A percentile compares a stretch with the other conserved stretches of the same genome.
These are phyloP conservation scores for Plantago rigida DNA, from an alignment of 305 asterid species.

Conservation along the genomic window DNA sequence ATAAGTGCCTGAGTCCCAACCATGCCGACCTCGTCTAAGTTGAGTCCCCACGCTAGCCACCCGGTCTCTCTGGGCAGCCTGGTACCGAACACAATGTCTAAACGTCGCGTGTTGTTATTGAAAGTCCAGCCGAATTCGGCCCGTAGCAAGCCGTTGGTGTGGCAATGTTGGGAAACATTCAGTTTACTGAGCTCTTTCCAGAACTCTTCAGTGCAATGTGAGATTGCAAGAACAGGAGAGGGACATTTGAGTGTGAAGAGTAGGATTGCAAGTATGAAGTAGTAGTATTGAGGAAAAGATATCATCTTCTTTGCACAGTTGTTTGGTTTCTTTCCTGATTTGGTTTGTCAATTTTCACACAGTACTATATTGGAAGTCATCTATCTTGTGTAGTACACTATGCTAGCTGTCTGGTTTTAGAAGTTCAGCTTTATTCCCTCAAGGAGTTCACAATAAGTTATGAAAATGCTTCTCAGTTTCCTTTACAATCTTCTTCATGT, in stretches of 20 bases:
- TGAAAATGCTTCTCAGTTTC: background rate
- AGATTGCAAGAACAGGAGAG: background rate
- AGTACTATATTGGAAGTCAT: background rate
- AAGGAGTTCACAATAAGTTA: background rate
- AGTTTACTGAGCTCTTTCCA: background rate
- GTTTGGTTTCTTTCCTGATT: background rate
- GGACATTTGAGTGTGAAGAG: background rate
- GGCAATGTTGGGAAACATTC: background rate
- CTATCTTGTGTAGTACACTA: background rate
- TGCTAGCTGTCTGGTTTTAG: background rate
- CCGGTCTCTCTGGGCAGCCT: conserved; percentile 1
- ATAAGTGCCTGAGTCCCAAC: conserved; percentile 4
- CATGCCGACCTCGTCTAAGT: conserved; percentile 1
- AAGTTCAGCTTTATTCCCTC: background rate
- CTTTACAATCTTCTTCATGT: too few relatives aligned
- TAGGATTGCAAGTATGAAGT: background rate
- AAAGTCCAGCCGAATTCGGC: conserved; percentile 6
- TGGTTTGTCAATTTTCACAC: background rate
- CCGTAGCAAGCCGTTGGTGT: background rate
- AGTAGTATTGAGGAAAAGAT: background rate
- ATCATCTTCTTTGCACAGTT: background rate
- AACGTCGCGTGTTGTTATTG: background rate
- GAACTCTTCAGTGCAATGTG: conserved; percentile 1
- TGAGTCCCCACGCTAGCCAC: conserved; percentile 8
- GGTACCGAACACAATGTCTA: background rate